A percentile compares a stretch with the other conserved stretches of the same genome.
phyloP scores from a whole-genome alignment of 208 protist species.

The Naegleria lovaniensis region DNA sequence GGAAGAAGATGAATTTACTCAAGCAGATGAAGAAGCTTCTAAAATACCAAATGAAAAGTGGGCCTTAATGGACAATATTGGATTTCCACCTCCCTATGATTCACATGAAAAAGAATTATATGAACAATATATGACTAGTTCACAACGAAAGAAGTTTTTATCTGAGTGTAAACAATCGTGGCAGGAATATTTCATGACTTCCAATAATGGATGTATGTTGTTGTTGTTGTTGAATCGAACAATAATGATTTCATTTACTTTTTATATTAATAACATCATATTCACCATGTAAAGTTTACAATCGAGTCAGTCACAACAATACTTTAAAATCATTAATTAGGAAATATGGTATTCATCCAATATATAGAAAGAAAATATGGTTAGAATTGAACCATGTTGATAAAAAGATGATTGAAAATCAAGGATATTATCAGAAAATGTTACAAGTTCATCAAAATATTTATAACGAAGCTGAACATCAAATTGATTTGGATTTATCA shows the following conservation, averaged over 20 bases:
- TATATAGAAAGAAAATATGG: background rate
- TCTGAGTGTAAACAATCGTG: background rate
- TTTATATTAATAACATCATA: too few species aligned
- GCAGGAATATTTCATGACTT: background rate
- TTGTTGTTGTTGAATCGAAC: background rate
- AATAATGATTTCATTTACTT: too few species aligned
- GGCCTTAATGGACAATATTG: background rate
- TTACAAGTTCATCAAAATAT: background rate
- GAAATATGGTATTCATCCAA: background rate
- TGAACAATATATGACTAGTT: background rate
- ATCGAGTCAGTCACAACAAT: background rate
- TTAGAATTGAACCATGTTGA: background rate
- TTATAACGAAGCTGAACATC: slow-evolving; percentile 12
- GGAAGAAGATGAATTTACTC: background rate
- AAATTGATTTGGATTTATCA: slow-evolving; percentile 47
- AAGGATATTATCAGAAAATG: slow-evolving; percentile 13
- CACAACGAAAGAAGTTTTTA: background rate
- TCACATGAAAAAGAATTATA: background rate
- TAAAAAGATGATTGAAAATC: slow-evolving; percentile 16
- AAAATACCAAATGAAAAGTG: background rate
- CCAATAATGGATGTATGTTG: background rate
- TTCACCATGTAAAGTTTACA: background rate
- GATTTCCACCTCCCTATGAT: background rate
- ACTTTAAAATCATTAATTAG: background rate
- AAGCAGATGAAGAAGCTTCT: background rate